Percentiles rank a stretch among this genome's conserved stretches.
phyloP scores from a whole-genome alignment of 179 eudicot genomes.

The Sideroxylon spinosum region DNA sequence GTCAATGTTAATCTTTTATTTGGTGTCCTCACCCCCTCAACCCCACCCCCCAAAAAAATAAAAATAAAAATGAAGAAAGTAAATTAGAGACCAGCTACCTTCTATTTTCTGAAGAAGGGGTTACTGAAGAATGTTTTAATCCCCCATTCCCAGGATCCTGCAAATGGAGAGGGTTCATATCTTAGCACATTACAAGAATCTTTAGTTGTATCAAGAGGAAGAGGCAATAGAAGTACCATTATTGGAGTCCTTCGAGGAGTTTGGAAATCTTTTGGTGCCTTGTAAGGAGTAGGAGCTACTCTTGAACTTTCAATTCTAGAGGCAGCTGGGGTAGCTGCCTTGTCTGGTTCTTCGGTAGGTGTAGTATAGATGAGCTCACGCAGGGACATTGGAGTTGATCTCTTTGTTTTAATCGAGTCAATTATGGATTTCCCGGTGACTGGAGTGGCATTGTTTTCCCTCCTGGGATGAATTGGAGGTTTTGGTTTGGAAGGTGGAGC shows the following conservation, averaged over 20 bases:
- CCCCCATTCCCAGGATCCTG: conserved; percentile 37
- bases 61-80: background rate
- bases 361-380: conserved; percentile 32
- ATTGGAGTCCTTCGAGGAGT: conserved; percentile 47
- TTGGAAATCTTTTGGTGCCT: conserved; percentile 29
- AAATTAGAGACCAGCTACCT: conserved; percentile 33
- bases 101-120: conserved; percentile 41
- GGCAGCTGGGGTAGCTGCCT: conserved; percentile 27
- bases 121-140: conserved; percentile 34
- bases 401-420: conserved; percentile 34
- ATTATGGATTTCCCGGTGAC: conserved; percentile 16
- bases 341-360: conserved; percentile 33
- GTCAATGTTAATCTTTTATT: no score
- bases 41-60: background rate
- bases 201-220: background rate
- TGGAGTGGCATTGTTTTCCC: conserved; percentile 43
- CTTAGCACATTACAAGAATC: background rate
- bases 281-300: conserved; percentile 22
- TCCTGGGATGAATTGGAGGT: conserved; percentile 32
- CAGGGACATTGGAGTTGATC: conserved; percentile 36
- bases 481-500: conserved; percentile 36
- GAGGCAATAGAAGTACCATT: conserved; percentile 24
- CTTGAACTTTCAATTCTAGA: conserved; percentile 39
- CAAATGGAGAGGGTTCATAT: background rate
- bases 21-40: no score